Conservation (phyloP, 2,329 filamentous ascomycete species). For the Magnaporthiopsis incrustans region DNA sequence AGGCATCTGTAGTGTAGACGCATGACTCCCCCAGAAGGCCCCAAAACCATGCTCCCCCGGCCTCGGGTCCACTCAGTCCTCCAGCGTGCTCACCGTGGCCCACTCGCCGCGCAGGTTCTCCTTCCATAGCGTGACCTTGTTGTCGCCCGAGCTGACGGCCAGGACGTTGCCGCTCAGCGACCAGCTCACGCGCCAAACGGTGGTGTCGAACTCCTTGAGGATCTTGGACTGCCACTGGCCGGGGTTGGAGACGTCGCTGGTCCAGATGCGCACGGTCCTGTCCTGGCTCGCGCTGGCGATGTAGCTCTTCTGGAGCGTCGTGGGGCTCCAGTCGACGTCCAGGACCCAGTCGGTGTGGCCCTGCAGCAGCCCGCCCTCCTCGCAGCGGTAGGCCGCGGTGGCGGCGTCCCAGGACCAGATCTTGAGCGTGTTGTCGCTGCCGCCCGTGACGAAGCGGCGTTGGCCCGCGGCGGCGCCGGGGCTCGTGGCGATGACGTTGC, state of each 20-base stretch:
- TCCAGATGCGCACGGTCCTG: conserved; percentile 97
- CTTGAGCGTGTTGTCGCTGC: conserved; percentile 88
- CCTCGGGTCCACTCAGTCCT: conserved; percentile 50
- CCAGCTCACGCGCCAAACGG: conserved; percentile 96
- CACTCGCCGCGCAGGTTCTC: conserved; percentile 94
- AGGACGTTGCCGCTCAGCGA: conserved; percentile 94
- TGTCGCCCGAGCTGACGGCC: conserved; percentile 87
- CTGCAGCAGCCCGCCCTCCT: conserved; percentile 55
- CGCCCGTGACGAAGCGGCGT: conserved; percentile 86
- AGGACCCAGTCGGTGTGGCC: conserved; percentile 96
- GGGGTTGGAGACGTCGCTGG: conserved; percentile 57
- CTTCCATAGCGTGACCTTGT: conserved; percentile 97
- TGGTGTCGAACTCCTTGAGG: conserved; percentile 70
- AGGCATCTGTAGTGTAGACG: not conserved
- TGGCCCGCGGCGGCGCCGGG: conserved; percentile 52
- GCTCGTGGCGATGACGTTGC: conserved; percentile 71
- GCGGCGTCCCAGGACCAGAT: conserved; percentile 75
- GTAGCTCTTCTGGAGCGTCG: conserved; percentile 89
- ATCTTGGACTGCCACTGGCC: conserved; percentile 79
- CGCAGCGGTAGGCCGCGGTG: conserved; percentile 49
- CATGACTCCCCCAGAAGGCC: not conserved
- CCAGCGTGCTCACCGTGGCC: conserved; percentile 95
- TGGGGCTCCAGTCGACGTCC: conserved; percentile 95
- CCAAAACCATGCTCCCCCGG: not conserved
- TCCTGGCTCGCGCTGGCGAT: conserved; percentile 94